A percentile compares a stretch with the other conserved stretches of the same genome.
phyloP scores from a whole-genome alignment of 1,284 basidiomycete species.

The Ustilago xerochloae region DNA sequence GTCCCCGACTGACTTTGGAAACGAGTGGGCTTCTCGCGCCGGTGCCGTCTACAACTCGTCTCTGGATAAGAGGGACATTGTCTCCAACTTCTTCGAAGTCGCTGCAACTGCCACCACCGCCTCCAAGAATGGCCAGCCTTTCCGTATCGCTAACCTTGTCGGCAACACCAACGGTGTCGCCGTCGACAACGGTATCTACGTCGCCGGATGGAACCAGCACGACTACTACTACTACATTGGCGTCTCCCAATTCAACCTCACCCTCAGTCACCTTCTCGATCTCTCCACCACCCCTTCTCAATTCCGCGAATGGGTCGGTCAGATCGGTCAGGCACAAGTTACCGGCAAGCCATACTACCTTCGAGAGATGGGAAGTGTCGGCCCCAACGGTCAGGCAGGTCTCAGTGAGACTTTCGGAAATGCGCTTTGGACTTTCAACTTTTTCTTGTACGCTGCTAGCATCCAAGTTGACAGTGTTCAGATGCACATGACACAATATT shows the following conservation, averaged over 20 bases:
- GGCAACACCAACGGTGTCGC: constrained; percentile 47
- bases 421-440: constrained; percentile 59
- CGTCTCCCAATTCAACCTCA: constrained; percentile 46
- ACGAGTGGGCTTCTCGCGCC: constrained; percentile 46
- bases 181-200: constrained; percentile 54
- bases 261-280: constrained; percentile 42
- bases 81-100: constrained; percentile 55
- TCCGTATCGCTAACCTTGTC: constrained; percentile 54
- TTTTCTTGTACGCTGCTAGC: constrained; percentile 58
- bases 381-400: constrained; percentile 53
- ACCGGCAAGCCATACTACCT: constrained; percentile 61
- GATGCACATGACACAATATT: constrained; percentile 59
- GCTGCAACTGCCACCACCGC: constrained; percentile 59
- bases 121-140: constrained; percentile 47
- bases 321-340: constrained; percentile 41
- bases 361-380: constrained; percentile 58
- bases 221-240: constrained; percentile 60
- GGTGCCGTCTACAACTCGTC: constrained; percentile 43
- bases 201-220: constrained; percentile 62
- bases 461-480: constrained; percentile 52
- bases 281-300: constrained; percentile 42
- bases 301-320: constrained; percentile 50
- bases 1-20: constrained; percentile 40
- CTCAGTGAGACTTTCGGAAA: constrained; percentile 57
- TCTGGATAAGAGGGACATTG: constrained; percentile 26